Evolutionary conservation across 2,329 filamentous ascomycete genomes (phyloP).

Genomic region (Fusarium xyrophilum): DNA sequence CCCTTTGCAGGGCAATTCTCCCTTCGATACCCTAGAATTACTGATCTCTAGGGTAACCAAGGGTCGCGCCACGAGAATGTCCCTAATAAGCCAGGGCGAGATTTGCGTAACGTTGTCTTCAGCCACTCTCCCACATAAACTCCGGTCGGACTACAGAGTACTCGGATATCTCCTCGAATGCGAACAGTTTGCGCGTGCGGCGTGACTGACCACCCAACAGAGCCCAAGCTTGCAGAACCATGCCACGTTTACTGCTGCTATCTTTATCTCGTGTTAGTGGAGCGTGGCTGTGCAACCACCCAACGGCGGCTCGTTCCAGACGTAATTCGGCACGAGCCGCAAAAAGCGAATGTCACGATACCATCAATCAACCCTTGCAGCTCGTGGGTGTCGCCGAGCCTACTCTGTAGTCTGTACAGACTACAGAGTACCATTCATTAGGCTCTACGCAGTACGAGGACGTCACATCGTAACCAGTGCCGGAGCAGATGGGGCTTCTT

Average conservation of each 20-base stretch:
- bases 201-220: neutral
- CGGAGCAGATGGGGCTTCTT: neutral
- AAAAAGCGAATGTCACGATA: constrained; percentile 1
- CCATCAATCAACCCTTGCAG: neutral
- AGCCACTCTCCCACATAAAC: neutral
- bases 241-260: neutral
- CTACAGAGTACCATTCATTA: too few species aligned
- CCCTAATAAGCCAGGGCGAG: neutral
- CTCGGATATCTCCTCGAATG: too few species aligned
- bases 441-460: neutral
- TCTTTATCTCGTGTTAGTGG: constrained; percentile 21
- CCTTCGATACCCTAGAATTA: fast-evolving
- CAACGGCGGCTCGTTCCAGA: neutral
- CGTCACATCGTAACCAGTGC: neutral
- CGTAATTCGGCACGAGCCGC: neutral
- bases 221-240: neutral
- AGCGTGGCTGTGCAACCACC: neutral
- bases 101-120: neutral
- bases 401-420: too few species aligned
- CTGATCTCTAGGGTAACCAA: neutral
- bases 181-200: neutral
- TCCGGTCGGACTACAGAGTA: neutral
- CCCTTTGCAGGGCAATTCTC: neutral
- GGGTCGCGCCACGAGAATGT: neutral
- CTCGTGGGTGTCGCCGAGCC: neutral